Evolutionary conservation across 2,329 filamentous ascomycete genomes (phyloP).

Genomic region (Xylariaceae sp.): DNA sequence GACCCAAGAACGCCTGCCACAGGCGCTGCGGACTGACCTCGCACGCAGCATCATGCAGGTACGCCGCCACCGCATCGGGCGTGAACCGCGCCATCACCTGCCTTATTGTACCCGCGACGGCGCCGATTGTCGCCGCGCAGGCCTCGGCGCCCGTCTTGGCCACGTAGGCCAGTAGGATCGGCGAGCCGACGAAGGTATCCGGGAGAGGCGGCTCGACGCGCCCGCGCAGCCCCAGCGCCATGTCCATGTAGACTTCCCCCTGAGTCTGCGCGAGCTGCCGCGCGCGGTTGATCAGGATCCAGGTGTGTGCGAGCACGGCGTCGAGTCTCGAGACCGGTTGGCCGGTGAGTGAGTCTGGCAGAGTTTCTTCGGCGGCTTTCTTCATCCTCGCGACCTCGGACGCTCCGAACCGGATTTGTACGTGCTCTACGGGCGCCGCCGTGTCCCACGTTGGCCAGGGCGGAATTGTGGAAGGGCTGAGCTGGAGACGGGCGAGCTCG

Average conservation of each 20-base stretch:
- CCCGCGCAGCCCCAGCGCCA: conserved; percentile 45
- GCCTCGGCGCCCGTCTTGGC: conserved; percentile 22
- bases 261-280: conserved; percentile 32
- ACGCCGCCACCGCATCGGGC: conserved; percentile 40
- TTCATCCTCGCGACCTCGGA: conserved; percentile 42
- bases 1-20: conserved; percentile 51
- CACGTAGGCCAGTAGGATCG: conserved; percentile 45
- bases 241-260: conserved; percentile 42
- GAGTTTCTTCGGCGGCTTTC: conserved; percentile 12
- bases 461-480: conserved; percentile 38
- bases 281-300: conserved; percentile 47
- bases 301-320: conserved; percentile 49
- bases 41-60: conserved; percentile 46
- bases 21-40: conserved; percentile 50
- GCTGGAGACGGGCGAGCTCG: conserved; percentile 16
- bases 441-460: conserved; percentile 49
- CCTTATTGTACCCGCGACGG: conserved; percentile 39
- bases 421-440: conserved; percentile 35
- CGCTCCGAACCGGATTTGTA: conserved; percentile 43
- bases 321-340: conserved; percentile 46
- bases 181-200: conserved; percentile 48
- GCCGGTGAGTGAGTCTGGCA: conserved; percentile 14
- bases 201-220: conserved; percentile 44
- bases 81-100: conserved; percentile 41
- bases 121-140: conserved; percentile 22